phyloP scores from a whole-genome alignment of 768 basidiomycete genomes.

The Leccinum truebloodii region DNA sequence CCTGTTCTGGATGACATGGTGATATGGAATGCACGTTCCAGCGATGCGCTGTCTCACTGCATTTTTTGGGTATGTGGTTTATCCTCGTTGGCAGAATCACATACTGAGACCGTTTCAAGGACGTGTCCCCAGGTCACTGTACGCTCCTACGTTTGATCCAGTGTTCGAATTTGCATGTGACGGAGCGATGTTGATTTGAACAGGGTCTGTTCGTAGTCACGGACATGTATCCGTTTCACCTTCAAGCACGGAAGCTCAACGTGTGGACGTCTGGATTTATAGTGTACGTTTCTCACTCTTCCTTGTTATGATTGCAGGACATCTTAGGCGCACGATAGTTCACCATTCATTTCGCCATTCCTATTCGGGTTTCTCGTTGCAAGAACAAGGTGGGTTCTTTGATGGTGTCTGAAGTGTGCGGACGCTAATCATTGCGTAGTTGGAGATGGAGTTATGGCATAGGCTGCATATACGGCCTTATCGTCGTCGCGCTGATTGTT shows the following conservation, averaged over 20 bases:
- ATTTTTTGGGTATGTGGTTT: slow-evolving; percentile 30
- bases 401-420: too few species aligned
- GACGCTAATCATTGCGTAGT: slow-evolving; percentile 21
- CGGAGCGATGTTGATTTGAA: background rate
- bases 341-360: slow-evolving; percentile 32
- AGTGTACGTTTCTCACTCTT: slow-evolving; percentile 42
- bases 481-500: slow-evolving; percentile 48
- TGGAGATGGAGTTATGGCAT: slow-evolving; percentile 58
- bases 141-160: background rate
- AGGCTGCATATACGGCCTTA: slow-evolving; percentile 45
- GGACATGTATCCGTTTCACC: slow-evolving; percentile 55
- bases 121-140: slow-evolving; percentile 56
- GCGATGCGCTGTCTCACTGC: slow-evolving; percentile 35
- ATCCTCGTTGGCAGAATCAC: background rate
- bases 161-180: background rate
- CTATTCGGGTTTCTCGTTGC: slow-evolving; percentile 32
- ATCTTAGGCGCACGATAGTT: slow-evolving; percentile 30
- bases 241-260: slow-evolving; percentile 52
- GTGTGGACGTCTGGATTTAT: slow-evolving; percentile 57
- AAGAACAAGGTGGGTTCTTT: slow-evolving; percentile 18
- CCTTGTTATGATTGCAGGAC: slow-evolving; percentile 25
- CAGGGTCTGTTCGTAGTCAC: slow-evolving; percentile 48
- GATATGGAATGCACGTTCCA: slow-evolving; percentile 4
- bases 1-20: background rate
- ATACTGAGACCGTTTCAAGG: slow-evolving; percentile 22